phyloP scores from a whole-genome alignment of 2,329 filamentous ascomycete species.

The Venturia oleaginea region DNA sequence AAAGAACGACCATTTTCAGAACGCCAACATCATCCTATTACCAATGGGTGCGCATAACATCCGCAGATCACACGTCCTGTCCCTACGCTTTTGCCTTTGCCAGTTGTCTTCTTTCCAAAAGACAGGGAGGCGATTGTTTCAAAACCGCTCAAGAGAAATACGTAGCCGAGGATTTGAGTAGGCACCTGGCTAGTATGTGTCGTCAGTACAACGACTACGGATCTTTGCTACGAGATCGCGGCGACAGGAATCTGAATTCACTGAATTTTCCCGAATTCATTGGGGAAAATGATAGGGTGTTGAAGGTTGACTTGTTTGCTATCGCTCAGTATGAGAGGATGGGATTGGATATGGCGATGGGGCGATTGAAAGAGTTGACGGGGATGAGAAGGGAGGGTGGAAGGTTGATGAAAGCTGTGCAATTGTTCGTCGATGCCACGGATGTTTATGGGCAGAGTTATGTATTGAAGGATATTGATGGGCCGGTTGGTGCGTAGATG shows the following conservation, averaged over 20 bases:
- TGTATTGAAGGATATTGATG: neutral
- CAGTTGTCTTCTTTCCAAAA: neutral
- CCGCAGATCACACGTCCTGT: neutral
- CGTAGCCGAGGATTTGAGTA: constrained; percentile 16
- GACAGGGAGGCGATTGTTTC: constrained; percentile 13
- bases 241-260: constrained; percentile 19
- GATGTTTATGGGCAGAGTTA: constrained; percentile 4
- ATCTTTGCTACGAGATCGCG: constrained; percentile 19
- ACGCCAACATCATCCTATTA: neutral
- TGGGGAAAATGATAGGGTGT: neutral
- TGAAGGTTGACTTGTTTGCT: neutral
- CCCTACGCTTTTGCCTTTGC: neutral
- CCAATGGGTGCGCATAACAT: neutral
- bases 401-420: neutral
- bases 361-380: neutral
- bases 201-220: constrained; percentile 24
- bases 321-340: neutral
- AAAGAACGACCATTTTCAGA: neutral
- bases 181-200: constrained; percentile 21
- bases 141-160: constrained; percentile 15
- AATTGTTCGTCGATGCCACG: neutral
- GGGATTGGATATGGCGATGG: neutral
- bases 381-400: neutral
- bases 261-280: neutral
- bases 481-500: neutral